Percentiles rank a stretch among this genome's conserved stretches.
phyloP scores from a whole-genome alignment of 2,329 filamentous ascomycete genomes.

The Graphilbum ipis-grandicollis region DNA sequence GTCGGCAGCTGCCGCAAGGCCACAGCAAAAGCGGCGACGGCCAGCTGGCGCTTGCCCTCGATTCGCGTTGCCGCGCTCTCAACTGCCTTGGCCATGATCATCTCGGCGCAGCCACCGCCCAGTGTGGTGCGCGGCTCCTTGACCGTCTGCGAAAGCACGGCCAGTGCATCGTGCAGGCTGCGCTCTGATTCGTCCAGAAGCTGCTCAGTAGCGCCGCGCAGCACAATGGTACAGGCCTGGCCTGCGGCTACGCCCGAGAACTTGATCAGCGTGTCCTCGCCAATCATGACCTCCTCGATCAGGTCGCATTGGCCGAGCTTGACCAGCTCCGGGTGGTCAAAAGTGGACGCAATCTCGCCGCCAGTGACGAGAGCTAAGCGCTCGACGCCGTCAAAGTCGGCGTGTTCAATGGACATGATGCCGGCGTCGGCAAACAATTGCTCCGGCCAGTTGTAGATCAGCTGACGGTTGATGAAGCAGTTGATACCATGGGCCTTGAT shows the following conservation, averaged over 20 bases:
- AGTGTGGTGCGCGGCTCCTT: constrained; percentile 87
- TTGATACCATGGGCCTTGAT: constrained; percentile 99
- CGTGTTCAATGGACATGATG: constrained; percentile 97
- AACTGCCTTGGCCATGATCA: constrained; percentile 97
- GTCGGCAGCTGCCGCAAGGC: constrained; percentile 88
- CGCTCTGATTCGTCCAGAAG: constrained; percentile 93
- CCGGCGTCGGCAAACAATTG: constrained; percentile 96
- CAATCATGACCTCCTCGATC: constrained; percentile 96
- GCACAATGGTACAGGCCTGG: constrained; percentile 87
- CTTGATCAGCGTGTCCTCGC: constrained; percentile 91
- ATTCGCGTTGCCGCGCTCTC: constrained; percentile 86
- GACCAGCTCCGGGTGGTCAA: constrained; percentile 93
- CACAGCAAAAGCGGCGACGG: constrained; percentile 75
- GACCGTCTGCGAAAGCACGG: constrained; percentile 91
- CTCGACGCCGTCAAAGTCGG: constrained; percentile 97
- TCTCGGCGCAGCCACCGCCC: constrained; percentile 91
- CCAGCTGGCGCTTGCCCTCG: constrained; percentile 90
- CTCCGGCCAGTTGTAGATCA: constrained; percentile 99
- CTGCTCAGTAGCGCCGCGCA: constrained; percentile 91
- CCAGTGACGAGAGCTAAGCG: constrained; percentile 86
- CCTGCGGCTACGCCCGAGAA: constrained; percentile 93
- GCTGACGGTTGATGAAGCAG: constrained; percentile 97
- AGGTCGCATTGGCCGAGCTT: constrained; percentile 89
- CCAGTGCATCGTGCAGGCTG: constrained; percentile 86
- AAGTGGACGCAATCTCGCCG: constrained; percentile 92